These are phyloP conservation scores for Metschnikowia arizonensis DNA, from an alignment of 805 yeast species.

Conservation along the genomic window DNA sequence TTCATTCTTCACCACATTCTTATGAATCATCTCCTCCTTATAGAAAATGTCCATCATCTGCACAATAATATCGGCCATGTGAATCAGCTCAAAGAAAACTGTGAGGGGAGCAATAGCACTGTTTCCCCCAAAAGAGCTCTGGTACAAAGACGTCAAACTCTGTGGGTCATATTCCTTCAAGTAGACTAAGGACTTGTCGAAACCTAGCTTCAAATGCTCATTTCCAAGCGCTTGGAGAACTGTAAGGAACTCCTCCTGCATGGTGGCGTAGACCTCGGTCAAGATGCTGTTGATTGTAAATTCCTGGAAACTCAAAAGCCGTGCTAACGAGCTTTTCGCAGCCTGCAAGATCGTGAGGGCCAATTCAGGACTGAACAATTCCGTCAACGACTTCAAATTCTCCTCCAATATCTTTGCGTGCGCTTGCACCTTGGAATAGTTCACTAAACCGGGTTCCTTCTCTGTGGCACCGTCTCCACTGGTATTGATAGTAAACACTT, in stretches of 20 bases:
- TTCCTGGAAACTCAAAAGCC: conserved; percentile 40
- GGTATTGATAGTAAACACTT: conserved; percentile 44
- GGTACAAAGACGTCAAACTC: conserved; percentile 24
- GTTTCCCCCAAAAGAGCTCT: conserved; percentile 13
- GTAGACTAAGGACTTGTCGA: conserved; percentile 70
- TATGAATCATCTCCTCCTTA: conserved; percentile 68
- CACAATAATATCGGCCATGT: conserved; percentile 85
- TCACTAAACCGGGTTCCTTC: conserved; percentile 8
- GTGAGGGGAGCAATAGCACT: conserved; percentile 75
- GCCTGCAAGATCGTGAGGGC: conserved; percentile 66
- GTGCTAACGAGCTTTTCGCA: conserved; percentile 60
- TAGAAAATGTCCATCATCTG: conserved; percentile 91
- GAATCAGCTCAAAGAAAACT: conserved; percentile 84
- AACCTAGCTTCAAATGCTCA: conserved; percentile 80
- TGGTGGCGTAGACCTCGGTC: conserved; percentile 35
- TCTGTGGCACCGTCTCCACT: conserved; percentile 1
- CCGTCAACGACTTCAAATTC: conserved; percentile 70
- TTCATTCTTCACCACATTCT: conserved; percentile 60
- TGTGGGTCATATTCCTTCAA: conserved; percentile 68
- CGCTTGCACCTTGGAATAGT: conserved; percentile 69
- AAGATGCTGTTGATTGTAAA: conserved; percentile 34
- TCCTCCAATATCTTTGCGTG: conserved; percentile 71
- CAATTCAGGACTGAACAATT: conserved; percentile 75
- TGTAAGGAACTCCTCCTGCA: conserved; percentile 62
- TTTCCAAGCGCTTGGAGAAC: conserved; percentile 60